Evolutionary conservation across 1,284 basidiomycete species (phyloP), one percentile per base, ranked within the genome.

Genomic region (Microstroma glucosiphilum): DNA sequence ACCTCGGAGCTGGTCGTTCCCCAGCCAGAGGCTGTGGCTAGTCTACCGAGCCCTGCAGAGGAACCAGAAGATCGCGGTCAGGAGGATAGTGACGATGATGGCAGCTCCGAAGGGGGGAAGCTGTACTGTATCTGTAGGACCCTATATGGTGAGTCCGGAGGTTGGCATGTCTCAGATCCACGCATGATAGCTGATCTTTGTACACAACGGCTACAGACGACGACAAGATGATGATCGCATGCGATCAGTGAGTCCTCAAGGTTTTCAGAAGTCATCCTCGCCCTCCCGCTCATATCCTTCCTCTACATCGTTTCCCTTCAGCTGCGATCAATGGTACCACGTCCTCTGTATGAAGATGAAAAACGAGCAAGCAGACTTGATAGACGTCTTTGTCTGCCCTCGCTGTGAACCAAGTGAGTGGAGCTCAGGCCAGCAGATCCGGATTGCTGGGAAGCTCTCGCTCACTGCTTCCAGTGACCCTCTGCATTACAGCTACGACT

Each of bases 241-340:
- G 64, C 46, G 66, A 66, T 48, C 23, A 59, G 58, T 60, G 12
- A 9, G 54, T 51, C 13, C 23, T 23, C 6, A 1, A 1, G 40
- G 2, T 26, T 7, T 6, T 42, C 23, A 21, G 25, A 6, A 17
- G 6, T 6, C 3, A 9, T 2, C 23, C 6, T 9, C 30, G 30
- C 30, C 30, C 9, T 9, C 30, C 30, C 9, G 30, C 30, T 37
- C 3, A 37, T 4, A 3, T 37, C 9, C 40, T 40, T 30, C 17
- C 3, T 19, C 55, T 37, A 12, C 9, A 6, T 2, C 26, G 41
- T 6, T 17, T 23, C 57, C 26, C 19, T 19, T 6, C 49, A 60
- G 60, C 40, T 68, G 66, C 56, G 65, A 68, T 56, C 61, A 65
- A 40, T 68, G 66, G 66, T 68, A 6, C 17, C n/a, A n/a, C 46